A percentile compares a stretch with the other conserved stretches of the same genome.
Evolutionary conservation across 768 basidiomycete species (phyloP).

Genomic region (Russula virescens): DNA sequence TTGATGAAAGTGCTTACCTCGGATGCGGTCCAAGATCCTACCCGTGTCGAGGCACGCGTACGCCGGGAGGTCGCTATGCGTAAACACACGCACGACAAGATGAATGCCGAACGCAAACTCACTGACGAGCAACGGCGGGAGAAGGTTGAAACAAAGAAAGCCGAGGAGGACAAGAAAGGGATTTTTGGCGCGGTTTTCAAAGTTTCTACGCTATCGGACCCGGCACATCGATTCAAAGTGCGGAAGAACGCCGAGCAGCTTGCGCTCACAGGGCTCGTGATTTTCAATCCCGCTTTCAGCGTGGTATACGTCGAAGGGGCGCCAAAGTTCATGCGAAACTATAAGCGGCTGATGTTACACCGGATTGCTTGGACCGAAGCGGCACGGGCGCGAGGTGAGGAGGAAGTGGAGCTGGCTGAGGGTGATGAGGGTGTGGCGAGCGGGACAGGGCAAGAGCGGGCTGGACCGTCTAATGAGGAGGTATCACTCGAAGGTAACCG

Average conservation of each 20-base stretch:
- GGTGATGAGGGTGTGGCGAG: slow-evolving; percentile 35
- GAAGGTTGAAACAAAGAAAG: slow-evolving; percentile 81
- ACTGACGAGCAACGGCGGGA: slow-evolving; percentile 86
- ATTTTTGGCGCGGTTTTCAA: slow-evolving; percentile 85
- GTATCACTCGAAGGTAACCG: slow-evolving; percentile 78
- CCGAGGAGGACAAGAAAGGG: slow-evolving; percentile 82
- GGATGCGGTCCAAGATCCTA: slow-evolving; percentile 96
- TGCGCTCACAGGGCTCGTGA: slow-evolving; percentile 80
- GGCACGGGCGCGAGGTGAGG: slow-evolving; percentile 68
- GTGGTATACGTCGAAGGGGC: slow-evolving; percentile 95
- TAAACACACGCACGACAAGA: slow-evolving; percentile 85
- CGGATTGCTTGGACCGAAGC: slow-evolving; percentile 94
- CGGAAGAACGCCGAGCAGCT: slow-evolving; percentile 94
- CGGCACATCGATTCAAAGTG: slow-evolving; percentile 92
- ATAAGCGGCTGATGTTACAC: slow-evolving; percentile 78
- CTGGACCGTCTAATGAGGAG: slow-evolving; percentile 27
- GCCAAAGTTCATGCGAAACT: slow-evolving; percentile 75
- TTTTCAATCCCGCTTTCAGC: slow-evolving; percentile 85
- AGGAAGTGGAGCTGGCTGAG: slow-evolving; percentile 60
- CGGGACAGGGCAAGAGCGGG: slow-evolving; percentile 32
- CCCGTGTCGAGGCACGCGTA: slow-evolving; percentile 93
- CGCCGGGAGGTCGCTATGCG: slow-evolving; percentile 89
- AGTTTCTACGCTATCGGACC: slow-evolving; percentile 84
- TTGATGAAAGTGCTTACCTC: slow-evolving; percentile 97
- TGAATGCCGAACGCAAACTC: slow-evolving; percentile 87